These are phyloP conservation scores for Pestalotiopsis sp. DNA, from an alignment of 2,329 filamentous ascomycete genomes.

Conservation along the genomic window DNA sequence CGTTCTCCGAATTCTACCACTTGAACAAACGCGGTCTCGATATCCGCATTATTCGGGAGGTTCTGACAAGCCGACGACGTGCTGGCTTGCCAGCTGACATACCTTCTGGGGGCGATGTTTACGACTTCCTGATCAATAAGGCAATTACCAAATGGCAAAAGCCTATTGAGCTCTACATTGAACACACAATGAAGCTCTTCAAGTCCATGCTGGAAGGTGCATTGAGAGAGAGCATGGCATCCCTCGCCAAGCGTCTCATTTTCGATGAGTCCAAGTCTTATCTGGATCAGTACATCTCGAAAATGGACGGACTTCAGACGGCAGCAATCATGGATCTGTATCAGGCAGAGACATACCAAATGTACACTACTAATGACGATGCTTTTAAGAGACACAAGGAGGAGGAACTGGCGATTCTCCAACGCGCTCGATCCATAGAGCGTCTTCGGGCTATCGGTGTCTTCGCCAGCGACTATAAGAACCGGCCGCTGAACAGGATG, in stretches of 20 bases:
- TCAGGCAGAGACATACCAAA: constrained; percentile 53
- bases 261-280: constrained; percentile 50
- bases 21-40: constrained; percentile 47
- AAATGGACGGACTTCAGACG: constrained; percentile 39
- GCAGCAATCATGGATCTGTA: constrained; percentile 48
- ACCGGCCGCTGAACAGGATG: constrained; percentile 38
- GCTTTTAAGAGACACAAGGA: constrained; percentile 48
- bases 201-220: constrained; percentile 47
- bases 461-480: constrained; percentile 37
- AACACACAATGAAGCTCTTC: constrained; percentile 51
- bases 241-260: constrained; percentile 49
- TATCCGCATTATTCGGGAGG: constrained; percentile 53
- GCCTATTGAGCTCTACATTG: constrained; percentile 53
- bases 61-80: constrained; percentile 57
- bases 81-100: constrained; percentile 60
- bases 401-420: constrained; percentile 49
- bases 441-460: constrained; percentile 45
- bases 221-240: constrained; percentile 49
- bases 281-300: constrained; percentile 46
- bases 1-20: constrained; percentile 42
- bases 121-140: constrained; percentile 59
- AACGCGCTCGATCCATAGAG: constrained; percentile 50
- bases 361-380: constrained; percentile 61
- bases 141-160: constrained; percentile 61
- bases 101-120: constrained; percentile 58